These are phyloP conservation scores for Candida andamanensis DNA, from an alignment of 805 yeast genomes.

Conservation along the genomic window DNA sequence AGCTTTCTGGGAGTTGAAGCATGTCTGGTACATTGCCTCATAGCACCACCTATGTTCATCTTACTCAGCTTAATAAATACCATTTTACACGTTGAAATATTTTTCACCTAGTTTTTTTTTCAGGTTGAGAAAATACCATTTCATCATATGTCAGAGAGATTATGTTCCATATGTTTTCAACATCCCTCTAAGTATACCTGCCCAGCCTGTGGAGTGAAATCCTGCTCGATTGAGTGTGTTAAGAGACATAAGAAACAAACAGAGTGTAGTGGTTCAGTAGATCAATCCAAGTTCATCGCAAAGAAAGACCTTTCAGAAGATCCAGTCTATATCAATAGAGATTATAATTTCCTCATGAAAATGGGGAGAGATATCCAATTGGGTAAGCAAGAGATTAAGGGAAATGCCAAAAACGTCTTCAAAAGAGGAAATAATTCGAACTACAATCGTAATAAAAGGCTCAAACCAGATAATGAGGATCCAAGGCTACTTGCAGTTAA, in stretches of 20 bases:
- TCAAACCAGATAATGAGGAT: conserved; percentile 19
- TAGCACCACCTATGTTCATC: too few relatives aligned
- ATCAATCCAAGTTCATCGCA: conserved; percentile 53
- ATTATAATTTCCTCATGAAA: conserved; percentile 66
- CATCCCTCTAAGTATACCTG: conserved; percentile 61
- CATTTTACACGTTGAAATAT: too few relatives aligned
- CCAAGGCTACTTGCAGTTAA: conserved; percentile 18
- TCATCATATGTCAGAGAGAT: conserved; percentile 1
- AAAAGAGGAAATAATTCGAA: conserved; percentile 18
- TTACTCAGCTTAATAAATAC: too few relatives aligned
- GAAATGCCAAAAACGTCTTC: conserved; percentile 39
- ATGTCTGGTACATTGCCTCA: too few relatives aligned
- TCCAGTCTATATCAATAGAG: conserved; percentile 61
- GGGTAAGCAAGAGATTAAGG: conserved; percentile 47
- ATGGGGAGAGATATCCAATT: conserved; percentile 58
- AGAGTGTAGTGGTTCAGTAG: conserved; percentile 63
- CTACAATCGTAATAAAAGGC: conserved; percentile 15
- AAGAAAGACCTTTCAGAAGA: conserved; percentile 38
- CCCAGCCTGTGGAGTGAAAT: conserved; percentile 64
- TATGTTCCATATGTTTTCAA: conserved; percentile 33
- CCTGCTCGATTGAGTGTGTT: conserved; percentile 72
- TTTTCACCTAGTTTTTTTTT: not conserved
- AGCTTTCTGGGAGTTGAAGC: too few relatives aligned
- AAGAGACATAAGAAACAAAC: conserved; percentile 59
- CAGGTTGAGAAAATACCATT: not conserved